Evolutionary conservation across 345 rosid genomes (phyloP), one percentile per base, ranked within the genome.

Genomic region (Punica granatum): DNA sequence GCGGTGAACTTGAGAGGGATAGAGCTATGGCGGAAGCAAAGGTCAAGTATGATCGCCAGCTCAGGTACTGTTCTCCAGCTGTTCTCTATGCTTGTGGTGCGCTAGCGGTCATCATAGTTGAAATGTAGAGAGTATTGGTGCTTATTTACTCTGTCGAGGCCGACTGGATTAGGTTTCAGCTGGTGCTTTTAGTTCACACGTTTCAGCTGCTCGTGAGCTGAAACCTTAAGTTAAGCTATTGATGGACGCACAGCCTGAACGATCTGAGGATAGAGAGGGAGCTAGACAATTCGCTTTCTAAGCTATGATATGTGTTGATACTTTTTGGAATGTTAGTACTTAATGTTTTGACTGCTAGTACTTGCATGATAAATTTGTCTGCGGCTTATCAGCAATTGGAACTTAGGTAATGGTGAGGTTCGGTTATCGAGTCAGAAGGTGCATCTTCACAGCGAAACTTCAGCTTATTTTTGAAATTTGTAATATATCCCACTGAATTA

Each of bases 11-110:
- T 32, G 46, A 39, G 51, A 60, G 41, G 14, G 6, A 14, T 44
- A 30, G 26, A 28, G 33, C 79, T 77, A 86, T 90, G 97, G 87
- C 86, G 46, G 98, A 93, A 64, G 82, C 90, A 14, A 93, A 90
- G 77, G 74, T 78, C 65, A 93, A 93, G 77, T 90, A 93, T 84
- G 97, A 93, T 84, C 98, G 96, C 67, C 98, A 93, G 67, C 98
- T 93, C 70, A 90, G 98, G 97, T 88, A 75, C 70, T 39, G 14
- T 10, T 36, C 25, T 13, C 12, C 14, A 35, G 0, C 34, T 60
- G 7, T 15, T 60, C 21, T 35, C 10, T 10, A 63, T 63, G 4
- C 13, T 58, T 19, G 33, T 35, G 34, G 65, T 49, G 23, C 36
- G 34, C 25, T 8, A 19, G 56, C 28, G 56, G 26, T 49, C n/a